Evolutionary conservation across 23 red algal genomes (phyloP), one percentile per base, ranked within the genome.

Genomic region (Porphyridium purpureum): DNA sequence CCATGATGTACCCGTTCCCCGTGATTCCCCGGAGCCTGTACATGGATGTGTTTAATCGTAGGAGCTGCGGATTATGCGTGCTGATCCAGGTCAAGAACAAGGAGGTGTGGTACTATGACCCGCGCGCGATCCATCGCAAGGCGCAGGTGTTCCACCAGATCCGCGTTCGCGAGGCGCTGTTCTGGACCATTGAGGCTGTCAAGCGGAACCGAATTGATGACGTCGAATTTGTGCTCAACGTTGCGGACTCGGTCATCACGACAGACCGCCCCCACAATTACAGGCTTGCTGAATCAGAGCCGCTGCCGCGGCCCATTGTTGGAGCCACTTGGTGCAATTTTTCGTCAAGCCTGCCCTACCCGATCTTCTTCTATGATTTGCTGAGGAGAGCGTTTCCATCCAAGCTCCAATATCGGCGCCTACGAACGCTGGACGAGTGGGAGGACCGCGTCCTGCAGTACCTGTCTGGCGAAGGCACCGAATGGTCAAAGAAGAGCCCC

Each of bases 61-160:
- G 33, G 29, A 47, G 20, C 6, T 64, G 47, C 44, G 24, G 31
- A 14, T 57, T 35, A 0, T 76, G 70, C 36, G 35, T 65, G 29
- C 58, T 76, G 15, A 33, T 76, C 29, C 70, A 76, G 46, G 70
- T 76, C 7, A 63, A 54, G 36, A 52, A 76, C 21, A 49, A 59
- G 5, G 50, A 44, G 1, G 55, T 76, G 1, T 76, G 42, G 24
- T 35, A 64, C 17, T 35, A 76, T 50, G 70, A 76, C 27, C 70
- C 54, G 2, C 54, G 34, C 9, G 55, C 49, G 40, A 59, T 76
- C 3, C 70, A 47, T 5, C 35, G 46, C 4, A 49, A 50, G 33
- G 65, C 65, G 70, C 58, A 57, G 5, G 50, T 36, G 17, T 62
- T 64, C 53, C 70, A 59, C 23, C 48, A 34, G 53, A 29, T 64